A percentile compares a stretch with the other conserved stretches of the same genome.
These are phyloP conservation scores for Papiliotrema fonsecae DNA, from an alignment of 1,284 basidiomycete genomes.

Conservation along the genomic window DNA sequence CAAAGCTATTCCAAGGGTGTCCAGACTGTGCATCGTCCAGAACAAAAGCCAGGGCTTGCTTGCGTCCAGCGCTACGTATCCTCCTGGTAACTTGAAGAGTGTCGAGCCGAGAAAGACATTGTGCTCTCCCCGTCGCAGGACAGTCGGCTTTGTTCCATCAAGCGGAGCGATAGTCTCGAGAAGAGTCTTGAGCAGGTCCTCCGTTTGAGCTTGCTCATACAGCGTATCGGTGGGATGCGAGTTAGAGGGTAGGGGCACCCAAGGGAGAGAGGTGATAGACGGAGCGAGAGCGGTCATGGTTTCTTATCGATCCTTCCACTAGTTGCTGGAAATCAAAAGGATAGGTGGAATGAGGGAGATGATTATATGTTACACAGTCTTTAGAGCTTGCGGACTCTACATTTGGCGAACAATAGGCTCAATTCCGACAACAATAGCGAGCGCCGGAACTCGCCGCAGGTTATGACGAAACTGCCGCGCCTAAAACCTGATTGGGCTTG, in stretches of 20 bases:
- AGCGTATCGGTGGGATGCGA: slow-evolving; percentile 63
- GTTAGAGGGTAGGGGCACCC: slow-evolving; percentile 44
- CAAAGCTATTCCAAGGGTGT: slow-evolving; percentile 67
- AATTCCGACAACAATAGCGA: too few species aligned
- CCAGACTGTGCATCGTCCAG: slow-evolving; percentile 81
- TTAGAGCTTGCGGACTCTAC: too few species aligned
- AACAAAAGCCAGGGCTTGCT: slow-evolving; percentile 89
- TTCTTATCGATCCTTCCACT: neutral
- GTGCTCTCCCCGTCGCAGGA: slow-evolving; percentile 32
- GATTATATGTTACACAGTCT: too few species aligned
- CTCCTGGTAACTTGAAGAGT: slow-evolving; percentile 55
- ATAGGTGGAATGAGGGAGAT: neutral
- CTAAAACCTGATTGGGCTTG: too few species aligned
- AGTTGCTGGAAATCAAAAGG: neutral
- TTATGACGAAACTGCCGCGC: too few species aligned
- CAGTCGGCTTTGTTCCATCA: slow-evolving; percentile 16
- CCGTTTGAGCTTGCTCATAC: slow-evolving; percentile 61
- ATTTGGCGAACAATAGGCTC: too few species aligned
- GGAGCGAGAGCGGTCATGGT: slow-evolving; percentile 19
- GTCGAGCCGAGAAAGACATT: slow-evolving; percentile 33
- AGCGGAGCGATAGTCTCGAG: slow-evolving; percentile 43
- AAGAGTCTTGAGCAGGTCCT: slow-evolving; percentile 56
- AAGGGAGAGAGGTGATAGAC: slow-evolving; percentile 32
- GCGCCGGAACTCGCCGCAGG: too few species aligned
- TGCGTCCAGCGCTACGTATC: slow-evolving; percentile 79